Evolutionary conservation across 1,139 yeast genomes (phyloP).

Genomic region (Nakaseomyces uthaithaninus): DNA sequence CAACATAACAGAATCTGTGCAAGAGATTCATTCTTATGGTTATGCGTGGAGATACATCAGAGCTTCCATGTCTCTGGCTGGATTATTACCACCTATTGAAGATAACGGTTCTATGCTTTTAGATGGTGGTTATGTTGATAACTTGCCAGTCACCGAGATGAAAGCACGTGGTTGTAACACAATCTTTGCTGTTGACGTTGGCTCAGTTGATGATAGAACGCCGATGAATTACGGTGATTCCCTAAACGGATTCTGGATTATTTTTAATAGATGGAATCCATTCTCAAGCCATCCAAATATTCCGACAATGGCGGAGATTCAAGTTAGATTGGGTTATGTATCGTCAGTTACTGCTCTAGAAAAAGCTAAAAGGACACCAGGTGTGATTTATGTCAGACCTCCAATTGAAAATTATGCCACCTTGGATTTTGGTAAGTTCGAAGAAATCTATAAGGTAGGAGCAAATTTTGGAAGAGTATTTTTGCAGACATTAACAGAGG

Average conservation of each 20-base stretch:
- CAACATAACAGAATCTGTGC: conserved; percentile 89
- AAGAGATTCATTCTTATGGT: conserved; percentile 90
- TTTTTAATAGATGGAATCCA: conserved; percentile 83
- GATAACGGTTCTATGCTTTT: conserved; percentile 87
- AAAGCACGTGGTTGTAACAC: conserved; percentile 76
- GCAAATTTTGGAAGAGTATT: conserved; percentile 59
- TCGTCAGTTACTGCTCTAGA: conserved; percentile 92
- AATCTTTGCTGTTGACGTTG: conserved; percentile 94
- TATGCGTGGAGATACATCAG: conserved; percentile 93
- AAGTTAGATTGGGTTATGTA: conserved; percentile 86
- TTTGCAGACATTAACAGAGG: conserved; percentile 45
- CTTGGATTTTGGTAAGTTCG: conserved; percentile 84
- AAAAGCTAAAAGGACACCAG: conserved; percentile 73
- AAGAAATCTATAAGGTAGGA: conserved; percentile 81
- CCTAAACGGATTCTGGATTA: conserved; percentile 84
- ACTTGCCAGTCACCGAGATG: conserved; percentile 89
- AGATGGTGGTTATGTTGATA: conserved; percentile 95
- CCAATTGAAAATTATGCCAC: conserved; percentile 91
- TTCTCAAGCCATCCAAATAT: conserved; percentile 80
- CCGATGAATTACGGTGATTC: conserved; percentile 93
- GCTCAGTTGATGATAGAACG: conserved; percentile 85
- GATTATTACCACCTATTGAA: conserved; percentile 80
- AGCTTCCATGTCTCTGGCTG: conserved; percentile 96
- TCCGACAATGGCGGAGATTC: conserved; percentile 93
- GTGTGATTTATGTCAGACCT: conserved; percentile 85